These are phyloP conservation scores for Umbelopsis sp. DNA, from an alignment of 371 early-diverging fungal species.

Conservation along the genomic window DNA sequence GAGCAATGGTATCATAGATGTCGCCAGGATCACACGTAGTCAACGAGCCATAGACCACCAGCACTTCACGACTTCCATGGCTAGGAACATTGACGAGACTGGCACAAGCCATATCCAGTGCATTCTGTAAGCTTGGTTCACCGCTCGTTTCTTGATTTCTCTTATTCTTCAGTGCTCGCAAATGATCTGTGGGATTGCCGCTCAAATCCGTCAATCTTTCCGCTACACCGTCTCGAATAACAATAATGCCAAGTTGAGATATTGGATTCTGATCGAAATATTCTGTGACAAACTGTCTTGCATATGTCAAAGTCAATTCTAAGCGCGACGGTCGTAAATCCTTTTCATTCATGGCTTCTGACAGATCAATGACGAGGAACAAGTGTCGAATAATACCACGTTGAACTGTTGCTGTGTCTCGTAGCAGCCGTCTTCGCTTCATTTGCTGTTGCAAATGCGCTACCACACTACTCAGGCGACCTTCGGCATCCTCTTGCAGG, in stretches of 20 bases:
- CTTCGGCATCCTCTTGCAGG: slow-evolving; percentile 90
- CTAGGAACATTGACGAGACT: slow-evolving; percentile 81
- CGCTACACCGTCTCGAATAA: slow-evolving; percentile 86
- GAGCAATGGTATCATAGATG: slow-evolving; percentile 80
- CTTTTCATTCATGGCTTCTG: slow-evolving; percentile 82
- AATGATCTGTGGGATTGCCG: slow-evolving; percentile 82
- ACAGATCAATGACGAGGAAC: slow-evolving; percentile 83
- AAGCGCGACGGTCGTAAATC: slow-evolving; percentile 84
- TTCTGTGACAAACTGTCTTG: slow-evolving; percentile 80
- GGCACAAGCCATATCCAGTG: slow-evolving; percentile 79
- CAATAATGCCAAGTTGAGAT: slow-evolving; percentile 87
- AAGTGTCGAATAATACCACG: slow-evolving; percentile 93
- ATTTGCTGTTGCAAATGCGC: slow-evolving; percentile 76
- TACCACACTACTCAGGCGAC: slow-evolving; percentile 80
- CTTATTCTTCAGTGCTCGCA: slow-evolving; percentile 65
- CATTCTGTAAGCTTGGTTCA: slow-evolving; percentile 92
- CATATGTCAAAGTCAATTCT: slow-evolving; percentile 68
- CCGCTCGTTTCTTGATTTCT: slow-evolving; percentile 80
- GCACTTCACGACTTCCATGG: slow-evolving; percentile 90
- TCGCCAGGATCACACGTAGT: slow-evolving; percentile 94
- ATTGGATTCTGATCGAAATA: slow-evolving; percentile 97
- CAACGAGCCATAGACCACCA: slow-evolving; percentile 84
- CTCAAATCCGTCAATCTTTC: slow-evolving; percentile 85
- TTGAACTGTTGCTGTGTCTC: slow-evolving; percentile 83
- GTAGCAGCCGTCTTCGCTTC: slow-evolving; percentile 71